Evolutionary conservation across 257 asterid species (phyloP).

Genomic region (Solanum gandarillasii): DNA sequence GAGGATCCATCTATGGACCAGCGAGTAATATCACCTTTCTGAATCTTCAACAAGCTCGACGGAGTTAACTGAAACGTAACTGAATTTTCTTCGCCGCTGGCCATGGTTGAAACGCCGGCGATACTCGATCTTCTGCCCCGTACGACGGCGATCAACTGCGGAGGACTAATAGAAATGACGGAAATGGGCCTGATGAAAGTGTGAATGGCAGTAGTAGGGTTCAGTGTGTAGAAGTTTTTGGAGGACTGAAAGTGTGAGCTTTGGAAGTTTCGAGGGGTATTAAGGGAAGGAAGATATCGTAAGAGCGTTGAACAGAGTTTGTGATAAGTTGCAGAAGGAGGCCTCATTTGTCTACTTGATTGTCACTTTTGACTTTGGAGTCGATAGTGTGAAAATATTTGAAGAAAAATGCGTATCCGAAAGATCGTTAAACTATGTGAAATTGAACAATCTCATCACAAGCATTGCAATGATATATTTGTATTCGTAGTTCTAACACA

Average conservation of each 20-base stretch:
- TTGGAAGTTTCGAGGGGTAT: conserved; percentile 6
- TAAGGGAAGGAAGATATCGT: conserved; percentile 11
- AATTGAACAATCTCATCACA: not conserved
- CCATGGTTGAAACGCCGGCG: conserved; percentile 40
- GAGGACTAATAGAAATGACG: conserved; percentile 10
- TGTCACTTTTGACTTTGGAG: not conserved
- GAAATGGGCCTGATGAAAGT: conserved; percentile 17
- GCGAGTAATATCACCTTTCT: conserved; percentile 71
- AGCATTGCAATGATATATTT: not conserved
- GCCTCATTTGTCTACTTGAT: not conserved
- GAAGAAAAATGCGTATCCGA: not conserved
- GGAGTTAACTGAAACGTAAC: conserved; percentile 43
- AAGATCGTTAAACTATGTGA: not conserved
- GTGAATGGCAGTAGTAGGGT: conserved; percentile 2
- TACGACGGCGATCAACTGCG: conserved; percentile 2
- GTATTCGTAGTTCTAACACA: not conserved
- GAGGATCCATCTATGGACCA: conserved; percentile 88
- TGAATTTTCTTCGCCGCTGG: conserved; percentile 24
- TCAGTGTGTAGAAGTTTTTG: not conserved
- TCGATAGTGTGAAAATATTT: no score
- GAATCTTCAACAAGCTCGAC: conserved; percentile 49
- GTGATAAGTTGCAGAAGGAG: not conserved
- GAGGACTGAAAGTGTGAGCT: conserved; percentile 3
- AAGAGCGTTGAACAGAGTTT: conserved; percentile 3
- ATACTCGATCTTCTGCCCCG: conserved; percentile 4